Conservation (phyloP, 1,284 basidiomycete species). For the Cutaneotrichosporon sp. region DNA sequence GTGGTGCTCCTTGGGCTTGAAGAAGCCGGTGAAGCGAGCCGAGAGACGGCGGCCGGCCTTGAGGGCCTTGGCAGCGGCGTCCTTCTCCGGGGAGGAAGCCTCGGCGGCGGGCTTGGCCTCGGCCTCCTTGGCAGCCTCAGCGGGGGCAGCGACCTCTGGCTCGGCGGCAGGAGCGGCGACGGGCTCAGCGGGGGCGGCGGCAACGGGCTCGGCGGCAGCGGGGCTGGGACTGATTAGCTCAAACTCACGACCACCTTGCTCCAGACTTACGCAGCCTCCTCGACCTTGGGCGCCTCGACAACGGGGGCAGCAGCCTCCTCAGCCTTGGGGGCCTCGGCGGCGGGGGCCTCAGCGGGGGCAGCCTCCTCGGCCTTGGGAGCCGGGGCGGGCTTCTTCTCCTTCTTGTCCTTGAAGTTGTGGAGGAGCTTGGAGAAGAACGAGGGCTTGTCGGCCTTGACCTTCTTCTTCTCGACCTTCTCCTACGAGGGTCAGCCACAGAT, state of each 20-base stretch:
- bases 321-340: slow-evolving; percentile 21
- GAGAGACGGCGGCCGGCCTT: slow-evolving; percentile 50
- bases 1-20: slow-evolving; percentile 33
- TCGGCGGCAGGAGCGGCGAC: slow-evolving; percentile 25
- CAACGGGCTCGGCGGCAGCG: slow-evolving; percentile 31
- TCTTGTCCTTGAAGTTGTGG: slow-evolving; percentile 20
- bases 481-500: neutral
- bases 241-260: neutral
- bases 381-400: slow-evolving; percentile 23
- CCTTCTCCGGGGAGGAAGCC: slow-evolving; percentile 1
- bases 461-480: slow-evolving; percentile 26
- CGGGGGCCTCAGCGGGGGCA: slow-evolving; percentile 9
- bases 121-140: slow-evolving; percentile 11
- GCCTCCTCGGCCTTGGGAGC: slow-evolving; percentile 12
- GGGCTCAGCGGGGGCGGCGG: slow-evolving; percentile 32
- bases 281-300: slow-evolving; percentile 27
- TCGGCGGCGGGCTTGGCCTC: slow-evolving; percentile 14
- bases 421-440: slow-evolving; percentile 29
- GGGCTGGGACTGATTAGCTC: slow-evolving; percentile 17
- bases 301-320: slow-evolving; percentile 21
- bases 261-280: slow-evolving; percentile 38
- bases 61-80: slow-evolving; percentile 30
- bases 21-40: slow-evolving; percentile 45
- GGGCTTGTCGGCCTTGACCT: slow-evolving; percentile 25
- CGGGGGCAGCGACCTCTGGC: neutral